Percentiles rank a stretch among this genome's conserved stretches.
Conservation (phyloP, 2,329 filamentous ascomycete species). For the Arachnomyces sp. region DNA sequence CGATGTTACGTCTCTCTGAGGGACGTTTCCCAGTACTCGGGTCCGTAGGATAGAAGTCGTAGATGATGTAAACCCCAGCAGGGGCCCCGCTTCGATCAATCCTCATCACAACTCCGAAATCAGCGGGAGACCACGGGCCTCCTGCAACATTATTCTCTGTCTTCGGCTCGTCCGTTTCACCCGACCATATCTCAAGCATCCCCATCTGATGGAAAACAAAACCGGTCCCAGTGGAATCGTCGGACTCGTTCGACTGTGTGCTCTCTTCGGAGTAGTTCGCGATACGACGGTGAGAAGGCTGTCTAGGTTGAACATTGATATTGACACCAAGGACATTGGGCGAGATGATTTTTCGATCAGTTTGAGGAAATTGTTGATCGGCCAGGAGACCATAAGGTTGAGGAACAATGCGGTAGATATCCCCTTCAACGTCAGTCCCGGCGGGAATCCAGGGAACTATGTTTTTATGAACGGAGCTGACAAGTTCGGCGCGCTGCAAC, state of each 20-base stretch:
- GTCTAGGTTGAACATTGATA: slow-evolving; percentile 5
- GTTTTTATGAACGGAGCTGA: not conserved
- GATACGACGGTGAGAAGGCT: slow-evolving; percentile 1
- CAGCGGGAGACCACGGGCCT: not conserved
- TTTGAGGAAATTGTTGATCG: slow-evolving; percentile 1
- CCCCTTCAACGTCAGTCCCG: slow-evolving; percentile 1
- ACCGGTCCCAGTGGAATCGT: not conserved
- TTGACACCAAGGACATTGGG: slow-evolving; percentile 5
- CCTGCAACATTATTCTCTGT: not conserved
- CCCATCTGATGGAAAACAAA: slow-evolving; percentile 8
- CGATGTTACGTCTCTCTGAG: not conserved
- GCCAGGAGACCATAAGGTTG: not conserved
- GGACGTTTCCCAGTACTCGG: not conserved
- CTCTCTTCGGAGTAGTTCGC: slow-evolving; percentile 4
- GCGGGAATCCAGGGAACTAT: slow-evolving; percentile 3
- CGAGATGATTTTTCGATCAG: not conserved
- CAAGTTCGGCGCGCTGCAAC: not conserved
- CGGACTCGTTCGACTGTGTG: slow-evolving; percentile 5
- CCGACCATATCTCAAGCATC: not conserved
- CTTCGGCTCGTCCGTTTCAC: not conserved
- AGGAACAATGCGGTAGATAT: slow-evolving; percentile 4
- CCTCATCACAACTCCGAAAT: slow-evolving; percentile 5
- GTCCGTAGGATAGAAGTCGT: slow-evolving; percentile 2
- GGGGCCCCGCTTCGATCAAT: slow-evolving; percentile 1
- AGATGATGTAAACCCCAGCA: slow-evolving; percentile 4